These are phyloP conservation scores for Wilcoxina mikolae DNA, from an alignment of 495 filamentous ascomycete genomes.

Conservation along the genomic window DNA sequence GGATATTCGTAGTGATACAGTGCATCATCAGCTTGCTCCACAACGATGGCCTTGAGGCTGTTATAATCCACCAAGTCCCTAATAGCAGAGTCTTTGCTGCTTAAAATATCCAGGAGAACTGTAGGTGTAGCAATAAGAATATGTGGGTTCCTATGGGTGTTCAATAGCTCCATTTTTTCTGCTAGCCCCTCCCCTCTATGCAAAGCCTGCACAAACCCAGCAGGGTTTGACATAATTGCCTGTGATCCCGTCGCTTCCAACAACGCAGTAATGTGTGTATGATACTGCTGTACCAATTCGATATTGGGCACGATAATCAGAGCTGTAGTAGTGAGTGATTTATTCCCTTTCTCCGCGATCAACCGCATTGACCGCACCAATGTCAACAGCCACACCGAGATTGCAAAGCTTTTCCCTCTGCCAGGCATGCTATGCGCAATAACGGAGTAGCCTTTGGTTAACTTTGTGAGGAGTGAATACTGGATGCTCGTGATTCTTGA, in stretches of 20 bases:
- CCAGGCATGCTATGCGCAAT: conserved; percentile 14
- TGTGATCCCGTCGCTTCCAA: conserved; percentile 15
- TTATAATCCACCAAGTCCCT: conserved; percentile 19
- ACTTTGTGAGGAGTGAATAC: conserved; percentile 12
- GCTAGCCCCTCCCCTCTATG: conserved; percentile 10
- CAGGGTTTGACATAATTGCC: conserved; percentile 3
- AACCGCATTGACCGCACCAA: conserved; percentile 12
- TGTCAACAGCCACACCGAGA: conserved; percentile 22
- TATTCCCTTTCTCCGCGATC: background rate
- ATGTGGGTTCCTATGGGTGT: conserved; percentile 16
- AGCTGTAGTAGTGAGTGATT: conserved; percentile 15
- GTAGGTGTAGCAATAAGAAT: conserved; percentile 24
- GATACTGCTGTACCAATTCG: conserved; percentile 23
- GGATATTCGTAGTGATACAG: conserved; percentile 3
- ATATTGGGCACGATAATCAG: conserved; percentile 22
- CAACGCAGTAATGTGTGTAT: conserved; percentile 13
- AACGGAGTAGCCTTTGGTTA: conserved; percentile 19
- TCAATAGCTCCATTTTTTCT: conserved; percentile 12
- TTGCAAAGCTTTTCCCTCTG: conserved; percentile 25
- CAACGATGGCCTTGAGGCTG: conserved; percentile 16
- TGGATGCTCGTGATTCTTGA: conserved; percentile 15
- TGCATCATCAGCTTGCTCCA: conserved; percentile 23
- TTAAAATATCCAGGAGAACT: conserved; percentile 19
- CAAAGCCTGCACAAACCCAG: conserved; percentile 21
- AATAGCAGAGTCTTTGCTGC: conserved; percentile 6